Conservation (phyloP, 2,329 filamentous ascomycete genomes). For the Cadophora gregata region DNA sequence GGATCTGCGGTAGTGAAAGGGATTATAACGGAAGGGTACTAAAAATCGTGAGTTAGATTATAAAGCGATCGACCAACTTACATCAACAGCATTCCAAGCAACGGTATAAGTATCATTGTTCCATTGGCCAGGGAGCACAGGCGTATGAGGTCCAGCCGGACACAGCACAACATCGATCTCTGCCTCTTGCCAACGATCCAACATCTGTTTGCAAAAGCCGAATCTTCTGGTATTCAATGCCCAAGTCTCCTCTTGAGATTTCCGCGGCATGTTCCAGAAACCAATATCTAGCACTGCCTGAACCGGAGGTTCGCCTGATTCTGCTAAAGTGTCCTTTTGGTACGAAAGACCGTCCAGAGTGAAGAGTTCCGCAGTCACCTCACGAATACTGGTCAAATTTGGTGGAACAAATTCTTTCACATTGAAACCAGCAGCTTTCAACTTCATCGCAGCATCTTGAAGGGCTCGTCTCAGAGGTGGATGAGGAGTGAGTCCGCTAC, state of each 20-base stretch:
- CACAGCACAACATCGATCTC: slow-evolving; percentile 43
- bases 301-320: slow-evolving; percentile 44
- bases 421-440: slow-evolving; percentile 42
- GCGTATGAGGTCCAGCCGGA: slow-evolving; percentile 44
- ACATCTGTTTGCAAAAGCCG: slow-evolving; percentile 45
- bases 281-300: slow-evolving; percentile 45
- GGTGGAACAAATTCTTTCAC: slow-evolving; percentile 44
- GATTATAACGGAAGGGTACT: slow-evolving; percentile 46
- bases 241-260: slow-evolving; percentile 46
- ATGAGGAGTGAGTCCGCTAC: slow-evolving; percentile 43
- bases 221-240: slow-evolving; percentile 45
- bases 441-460: slow-evolving; percentile 40
- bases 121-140: slow-evolving; percentile 45
- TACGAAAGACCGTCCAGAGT: slow-evolving; percentile 47
- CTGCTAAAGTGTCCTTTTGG: slow-evolving; percentile 43
- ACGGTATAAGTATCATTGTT: slow-evolving; percentile 46
- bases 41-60: slow-evolving; percentile 10
- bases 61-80: slow-evolving; percentile 25
- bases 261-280: slow-evolving; percentile 44
- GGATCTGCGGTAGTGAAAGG: slow-evolving; percentile 44
- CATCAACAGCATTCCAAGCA: slow-evolving; percentile 47
- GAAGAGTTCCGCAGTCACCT: slow-evolving; percentile 45
- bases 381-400: slow-evolving; percentile 43
- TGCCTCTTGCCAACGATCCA: slow-evolving; percentile 46
- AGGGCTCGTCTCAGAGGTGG: slow-evolving; percentile 43